These are phyloP conservation scores for Xylaria sp. DNA, from an alignment of 2,329 filamentous ascomycete genomes.

Conservation along the genomic window DNA sequence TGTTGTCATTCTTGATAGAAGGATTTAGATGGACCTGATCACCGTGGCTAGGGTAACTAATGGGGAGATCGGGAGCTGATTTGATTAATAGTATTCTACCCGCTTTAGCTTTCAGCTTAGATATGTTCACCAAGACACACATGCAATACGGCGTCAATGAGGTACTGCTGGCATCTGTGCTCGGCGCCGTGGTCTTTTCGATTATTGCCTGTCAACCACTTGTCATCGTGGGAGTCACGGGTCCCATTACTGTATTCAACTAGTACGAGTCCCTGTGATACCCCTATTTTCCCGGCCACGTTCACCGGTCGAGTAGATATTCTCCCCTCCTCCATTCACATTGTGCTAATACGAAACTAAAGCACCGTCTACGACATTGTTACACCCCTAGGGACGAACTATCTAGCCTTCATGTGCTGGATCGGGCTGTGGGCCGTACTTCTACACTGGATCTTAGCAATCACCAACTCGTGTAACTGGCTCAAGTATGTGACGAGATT, in stretches of 20 bases:
- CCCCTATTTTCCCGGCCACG: background rate
- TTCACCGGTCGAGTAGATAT: background rate
- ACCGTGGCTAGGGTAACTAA: background rate
- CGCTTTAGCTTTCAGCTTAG: constrained; percentile 86
- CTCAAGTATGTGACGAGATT: constrained; percentile 92
- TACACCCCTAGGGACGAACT: constrained; percentile 78
- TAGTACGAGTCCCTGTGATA: constrained; percentile 62
- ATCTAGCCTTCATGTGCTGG: constrained; percentile 92
- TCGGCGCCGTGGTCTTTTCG: constrained; percentile 84
- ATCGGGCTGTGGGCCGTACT: constrained; percentile 89
- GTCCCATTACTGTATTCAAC: constrained; percentile 93
- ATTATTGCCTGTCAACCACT: constrained; percentile 84
- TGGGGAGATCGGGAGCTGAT: constrained; percentile 16
- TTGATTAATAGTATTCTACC: constrained; percentile 75
- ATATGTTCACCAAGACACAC: constrained; percentile 91
- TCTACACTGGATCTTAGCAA: constrained; percentile 85
- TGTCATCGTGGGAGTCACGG: constrained; percentile 91
- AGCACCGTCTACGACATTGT: constrained; percentile 92
- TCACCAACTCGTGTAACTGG: constrained; percentile 88
- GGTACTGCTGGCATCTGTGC: constrained; percentile 84
- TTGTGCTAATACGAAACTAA: constrained; percentile 13
- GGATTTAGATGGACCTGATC: background rate
- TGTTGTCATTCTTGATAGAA: background rate
- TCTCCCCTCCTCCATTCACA: too few relatives aligned
- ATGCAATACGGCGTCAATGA: constrained; percentile 92